Evolutionary conservation across 768 basidiomycete species (phyloP), one percentile per base, ranked within the genome.

Genomic region (Podaxis rugospora): DNA sequence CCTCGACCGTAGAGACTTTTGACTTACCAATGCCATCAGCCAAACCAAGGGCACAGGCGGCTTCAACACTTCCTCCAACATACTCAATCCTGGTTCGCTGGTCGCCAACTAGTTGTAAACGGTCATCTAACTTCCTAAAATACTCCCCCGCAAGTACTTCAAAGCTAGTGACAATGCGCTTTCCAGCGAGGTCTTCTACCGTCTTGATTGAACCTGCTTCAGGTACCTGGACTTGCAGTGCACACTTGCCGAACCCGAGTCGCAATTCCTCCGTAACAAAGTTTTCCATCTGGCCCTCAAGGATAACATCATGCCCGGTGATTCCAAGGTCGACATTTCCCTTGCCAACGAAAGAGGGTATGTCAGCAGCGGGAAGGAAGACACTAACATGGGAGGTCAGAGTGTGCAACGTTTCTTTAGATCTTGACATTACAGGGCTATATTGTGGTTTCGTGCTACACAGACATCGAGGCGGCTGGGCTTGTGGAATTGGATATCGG

Each of bases 281-380:
- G 11, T 80, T 72, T 63, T 90, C 79, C 88, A 97, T 94, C 59
- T 87, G 76, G 1, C 94, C 82, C 74, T 99, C 96, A 50, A 95
- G 84, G 65, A 98, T 92, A 64, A 97, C 92, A 77, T 99, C 97
- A 75, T 98, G 95, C 3, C 97, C 97, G 7, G 97, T 98, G 67
- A 99, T 97, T 5, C 97, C 97, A 47, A 99, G 81, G 67, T 98
- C 92, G 68, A 99, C 91, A 69, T 95, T 90, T 52, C 97, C 97
- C 71, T 96, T 95, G 46, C 95, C 97, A 49, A 99, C 97, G 74
- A 98, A 99, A 28, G 95, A 96, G 9, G 97, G 95, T 64, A 99
- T 99, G 69, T 99, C 97, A 4, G 90, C 81, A 1, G 97, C 97
- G 23, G 97, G 95, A 23, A 98, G 89, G 76, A 99, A 98, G 23